Percentiles rank a stretch among this genome's conserved stretches.
Evolutionary conservation across 441 rosid species (phyloP).

Genomic region (Cnidoscolus chayamansa): DNA sequence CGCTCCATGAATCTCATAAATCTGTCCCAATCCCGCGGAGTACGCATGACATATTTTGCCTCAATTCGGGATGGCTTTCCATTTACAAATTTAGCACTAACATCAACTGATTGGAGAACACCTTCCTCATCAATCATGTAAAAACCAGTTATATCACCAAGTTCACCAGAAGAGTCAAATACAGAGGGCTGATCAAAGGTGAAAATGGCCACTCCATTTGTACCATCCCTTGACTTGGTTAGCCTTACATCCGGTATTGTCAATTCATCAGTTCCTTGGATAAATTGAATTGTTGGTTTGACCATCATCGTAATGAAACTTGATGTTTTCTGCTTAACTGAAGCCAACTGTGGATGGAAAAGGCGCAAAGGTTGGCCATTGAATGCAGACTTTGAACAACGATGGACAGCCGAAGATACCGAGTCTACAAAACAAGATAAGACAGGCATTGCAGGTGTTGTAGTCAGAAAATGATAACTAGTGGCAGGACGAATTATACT

Average conservation of each 20-base stretch:
- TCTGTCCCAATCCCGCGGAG: conserved; percentile 87
- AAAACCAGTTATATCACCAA: conserved; percentile 90
- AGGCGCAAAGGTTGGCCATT: conserved; percentile 42
- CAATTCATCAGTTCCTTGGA: conserved; percentile 89
- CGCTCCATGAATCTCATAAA: conserved; percentile 99
- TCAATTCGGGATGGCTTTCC: conserved; percentile 85
- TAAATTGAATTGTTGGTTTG: conserved; percentile 73
- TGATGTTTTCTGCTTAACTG: conserved; percentile 25
- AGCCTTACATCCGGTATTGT: conserved; percentile 82
- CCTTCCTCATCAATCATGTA: conserved; percentile 98
- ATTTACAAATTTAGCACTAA: conserved; percentile 80
- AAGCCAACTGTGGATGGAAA: conserved; percentile 22
- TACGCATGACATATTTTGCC: conserved; percentile 78
- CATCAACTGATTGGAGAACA: conserved; percentile 83
- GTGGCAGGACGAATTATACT: background rate
- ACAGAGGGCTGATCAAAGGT: conserved; percentile 84
- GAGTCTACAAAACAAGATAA: conserved; percentile 37
- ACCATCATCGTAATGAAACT: conserved; percentile 55
- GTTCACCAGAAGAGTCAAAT: conserved; percentile 78
- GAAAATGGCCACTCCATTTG: conserved; percentile 81
- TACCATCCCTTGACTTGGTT: conserved; percentile 83
- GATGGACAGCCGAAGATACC: conserved; percentile 33
- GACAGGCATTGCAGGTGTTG: background rate
- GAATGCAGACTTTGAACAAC: conserved; percentile 42
- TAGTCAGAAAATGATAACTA: background rate